Base-by-base conservation (phyloP, 805 yeast genomes). In the Teunomyces barrocoloradensis region DNA sequence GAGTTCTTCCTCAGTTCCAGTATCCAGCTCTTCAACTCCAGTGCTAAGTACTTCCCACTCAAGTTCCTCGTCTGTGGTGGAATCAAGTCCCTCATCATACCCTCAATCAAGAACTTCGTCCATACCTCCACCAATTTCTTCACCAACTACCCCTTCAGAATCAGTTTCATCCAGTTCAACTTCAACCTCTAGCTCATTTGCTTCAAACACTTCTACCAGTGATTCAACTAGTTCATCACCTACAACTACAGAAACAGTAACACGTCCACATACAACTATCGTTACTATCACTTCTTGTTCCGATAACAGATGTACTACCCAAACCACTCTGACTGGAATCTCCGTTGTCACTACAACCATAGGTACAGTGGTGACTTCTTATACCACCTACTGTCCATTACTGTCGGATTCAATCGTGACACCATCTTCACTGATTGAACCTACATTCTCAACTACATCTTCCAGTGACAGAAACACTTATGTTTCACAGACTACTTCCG, bases 371-470 rank as follows among this genome's bases (percentile, higher is more conserved):
- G 43, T 45, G 18, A 49, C 53, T 5, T 42, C 42, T 15, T 53
- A 50, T 46, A 55, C 58, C 15, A 56, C 59, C 7, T 53, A 48
- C 50, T 56, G 60, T 46, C 57, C 60, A 7, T 43, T 54, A 37
- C 45, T 56, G 11, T 10, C 39, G 5, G 28, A 18, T 10, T 32
- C 28, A 10, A n/a, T 20, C 11, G 11, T 23, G 29, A 23, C n/a
- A 2, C n/a, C 17, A 32, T 15, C 34, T 13, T 32, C 34, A 32
- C 34, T 32, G 34, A 15, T 32, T 32, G 18, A 13, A 32, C 17
- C 18, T 7, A 13, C 17, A 5, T 6, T 13, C 17, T 13, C 34
- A 9, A 13, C 5, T 9, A 13, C 18, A 9, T 13, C 34, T n/a
- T n/a, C 34, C 34, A 32, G 34, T 32, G 17, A 32, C 13, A 4